phyloP scores from a whole-genome alignment of 1,284 basidiomycete genomes.

The Trichosporon ovoides region DNA sequence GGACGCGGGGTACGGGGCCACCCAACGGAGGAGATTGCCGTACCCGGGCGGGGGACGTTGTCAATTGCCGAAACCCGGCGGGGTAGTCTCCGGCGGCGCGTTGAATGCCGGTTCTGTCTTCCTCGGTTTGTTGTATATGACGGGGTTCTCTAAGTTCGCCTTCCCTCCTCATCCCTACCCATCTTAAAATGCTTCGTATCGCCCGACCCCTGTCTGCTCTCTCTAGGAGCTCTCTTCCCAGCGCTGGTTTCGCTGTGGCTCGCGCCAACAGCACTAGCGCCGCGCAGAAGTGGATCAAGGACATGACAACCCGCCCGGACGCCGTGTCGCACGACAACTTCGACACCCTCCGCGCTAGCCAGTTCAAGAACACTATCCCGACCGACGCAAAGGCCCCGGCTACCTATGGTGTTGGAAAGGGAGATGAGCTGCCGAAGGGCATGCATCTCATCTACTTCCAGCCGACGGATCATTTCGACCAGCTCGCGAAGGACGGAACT shows the following conservation, averaged over 20 bases:
- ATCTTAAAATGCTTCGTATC: neutral
- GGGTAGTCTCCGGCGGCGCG: neutral
- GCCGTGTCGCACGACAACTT: conserved; percentile 19
- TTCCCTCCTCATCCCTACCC: neutral
- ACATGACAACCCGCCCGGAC: conserved; percentile 19
- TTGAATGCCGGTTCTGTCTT: neutral
- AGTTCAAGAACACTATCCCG: conserved; percentile 55
- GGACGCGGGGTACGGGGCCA: neutral
- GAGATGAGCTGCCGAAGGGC: conserved; percentile 54
- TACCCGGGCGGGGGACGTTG: neutral
- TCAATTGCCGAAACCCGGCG: conserved; percentile 2
- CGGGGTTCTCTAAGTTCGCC: neutral
- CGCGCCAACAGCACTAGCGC: conserved; percentile 4
- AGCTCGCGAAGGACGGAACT: conserved; percentile 60
- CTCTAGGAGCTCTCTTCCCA: neutral
- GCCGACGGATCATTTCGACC: conserved; percentile 57
- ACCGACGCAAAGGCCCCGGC: conserved; percentile 56
- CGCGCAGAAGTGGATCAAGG: conserved; percentile 23
- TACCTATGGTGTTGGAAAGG: conserved; percentile 30
- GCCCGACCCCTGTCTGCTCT: neutral
- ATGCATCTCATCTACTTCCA: conserved; percentile 73
- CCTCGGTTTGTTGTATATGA: neutral
- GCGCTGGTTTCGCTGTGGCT: neutral
- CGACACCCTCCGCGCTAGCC: conserved; percentile 21
- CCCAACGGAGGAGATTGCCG: neutral